Conservation (phyloP, 208 protist genomes). For the Wallacemonas sp. region DNA sequence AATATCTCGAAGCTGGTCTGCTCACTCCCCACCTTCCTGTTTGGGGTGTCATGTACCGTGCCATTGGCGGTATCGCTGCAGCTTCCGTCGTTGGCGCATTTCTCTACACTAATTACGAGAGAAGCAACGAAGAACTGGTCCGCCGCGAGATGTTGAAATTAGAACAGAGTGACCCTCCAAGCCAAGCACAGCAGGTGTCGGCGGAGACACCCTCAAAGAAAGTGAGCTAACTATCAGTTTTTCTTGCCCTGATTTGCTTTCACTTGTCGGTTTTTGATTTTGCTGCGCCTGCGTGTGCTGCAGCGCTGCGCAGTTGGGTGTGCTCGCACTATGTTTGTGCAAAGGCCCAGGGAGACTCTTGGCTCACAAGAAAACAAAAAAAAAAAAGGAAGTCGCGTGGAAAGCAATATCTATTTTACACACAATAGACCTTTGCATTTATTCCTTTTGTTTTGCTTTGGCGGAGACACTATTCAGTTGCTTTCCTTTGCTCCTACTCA, state of each 20-base stretch:
- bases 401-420: neutral
- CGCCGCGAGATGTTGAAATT: constrained; percentile 11
- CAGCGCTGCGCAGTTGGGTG: no score
- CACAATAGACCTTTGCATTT: no score
- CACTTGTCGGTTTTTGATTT: no score
- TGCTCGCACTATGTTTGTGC: no score
- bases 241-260: no score
- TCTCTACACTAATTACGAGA: constrained; percentile 27
- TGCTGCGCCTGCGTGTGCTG: no score
- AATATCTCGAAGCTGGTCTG: no score
- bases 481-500: no score
- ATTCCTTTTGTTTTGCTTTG: no score
- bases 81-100: constrained; percentile 22
- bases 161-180: constrained; percentile 8
- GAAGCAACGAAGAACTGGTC: constrained; percentile 35
- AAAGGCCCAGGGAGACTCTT: no score
- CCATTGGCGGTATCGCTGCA: constrained; percentile 21
- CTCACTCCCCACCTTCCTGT: no score
- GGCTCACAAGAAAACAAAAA: neutral
- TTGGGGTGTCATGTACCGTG: constrained; percentile 28
- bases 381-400: neutral
- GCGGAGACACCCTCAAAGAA: neutral
- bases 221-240: constrained; percentile 5
- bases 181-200: constrained; percentile 9
- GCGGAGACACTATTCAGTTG: no score